Conservation (phyloP, 331 rosid species). For the Dryas integrifolia region DNA sequence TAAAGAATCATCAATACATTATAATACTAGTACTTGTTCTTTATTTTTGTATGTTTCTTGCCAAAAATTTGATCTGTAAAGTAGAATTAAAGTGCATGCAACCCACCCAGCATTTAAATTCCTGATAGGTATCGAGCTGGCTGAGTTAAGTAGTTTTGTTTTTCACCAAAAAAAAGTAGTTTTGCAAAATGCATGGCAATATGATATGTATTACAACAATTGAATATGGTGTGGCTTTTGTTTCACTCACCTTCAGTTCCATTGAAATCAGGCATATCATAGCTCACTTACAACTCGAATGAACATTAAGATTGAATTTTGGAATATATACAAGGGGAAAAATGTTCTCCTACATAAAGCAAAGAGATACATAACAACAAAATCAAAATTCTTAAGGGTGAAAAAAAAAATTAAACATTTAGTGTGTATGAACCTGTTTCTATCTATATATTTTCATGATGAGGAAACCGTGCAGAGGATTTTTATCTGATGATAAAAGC, state of each 20-base stretch:
- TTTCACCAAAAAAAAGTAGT: no score
- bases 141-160: no score
- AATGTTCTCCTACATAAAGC: conserved; percentile 5
- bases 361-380: not conserved
- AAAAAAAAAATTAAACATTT: not conserved
- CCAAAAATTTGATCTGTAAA: no score
- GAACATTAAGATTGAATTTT: conserved; percentile 11
- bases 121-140: no score
- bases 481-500: no score
- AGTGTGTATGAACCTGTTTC: conserved; percentile 25
- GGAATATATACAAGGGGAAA: conserved; percentile 36
- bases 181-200: no score
- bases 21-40: no score
- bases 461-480: not conserved
- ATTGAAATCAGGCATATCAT: not conserved
- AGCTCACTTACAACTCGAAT: not conserved
- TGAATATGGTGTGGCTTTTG: not conserved
- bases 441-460: conserved; percentile 20
- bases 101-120: no score
- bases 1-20: no score
- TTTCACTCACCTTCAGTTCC: not conserved
- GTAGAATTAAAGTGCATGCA: no score
- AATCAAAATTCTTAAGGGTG: not conserved
- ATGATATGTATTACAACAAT: no score
- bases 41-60: no score